Base-by-base conservation (phyloP, 352 stramenopile genomes). In the Hyaloperonospora arabidopsidis region DNA sequence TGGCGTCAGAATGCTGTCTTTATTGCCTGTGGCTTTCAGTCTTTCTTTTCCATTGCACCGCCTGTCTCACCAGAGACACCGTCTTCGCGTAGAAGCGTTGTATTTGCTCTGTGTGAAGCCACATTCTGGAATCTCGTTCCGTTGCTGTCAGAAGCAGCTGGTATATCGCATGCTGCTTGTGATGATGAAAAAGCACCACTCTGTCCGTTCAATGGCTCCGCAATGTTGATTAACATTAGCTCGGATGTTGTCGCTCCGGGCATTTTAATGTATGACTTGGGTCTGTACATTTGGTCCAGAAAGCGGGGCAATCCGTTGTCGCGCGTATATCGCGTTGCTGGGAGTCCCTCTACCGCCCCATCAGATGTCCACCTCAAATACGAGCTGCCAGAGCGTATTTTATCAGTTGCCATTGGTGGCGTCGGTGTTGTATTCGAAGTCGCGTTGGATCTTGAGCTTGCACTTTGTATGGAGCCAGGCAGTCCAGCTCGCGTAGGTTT, bases 111-210 rank as follows among this genome's bases (percentile, higher is more conserved):
- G 14, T 79, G 73, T 40, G 74, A 86, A 51, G 53, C 72, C 0
- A 86, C 77, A 22, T 94, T 79, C 45, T 94, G 84, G 84, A 63
- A 85, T 34, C 15, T 85, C 1, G 51, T 64, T 15, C 75, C 84
- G 0, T 52, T 92, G 23, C 59, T 92, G 21, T 48, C 61, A 44
- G 72, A 87, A 52, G 70, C 73, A 35, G 36, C 57, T 25, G 68
- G 70, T 32, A 72, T 77, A 59, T 60, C 66, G 44, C 60, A 47
- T 23, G 23, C 28, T 17, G 23, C 2, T 41, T 22, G 22, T 48
- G 46, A 57, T 13, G 29, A 53, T 56, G 21, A 5, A 46, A 48
- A 58, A 19, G 21, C 62, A 2, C 57, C 58, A 10, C 25, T 56
- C 46, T 58, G 48, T 1, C 40, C 61, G n/a, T 68, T 64, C 11